Percentiles rank a stretch among this genome's conserved stretches.
phyloP scores from a whole-genome alignment of 2,329 filamentous ascomycete species.

The Trichoderma polysporum region DNA sequence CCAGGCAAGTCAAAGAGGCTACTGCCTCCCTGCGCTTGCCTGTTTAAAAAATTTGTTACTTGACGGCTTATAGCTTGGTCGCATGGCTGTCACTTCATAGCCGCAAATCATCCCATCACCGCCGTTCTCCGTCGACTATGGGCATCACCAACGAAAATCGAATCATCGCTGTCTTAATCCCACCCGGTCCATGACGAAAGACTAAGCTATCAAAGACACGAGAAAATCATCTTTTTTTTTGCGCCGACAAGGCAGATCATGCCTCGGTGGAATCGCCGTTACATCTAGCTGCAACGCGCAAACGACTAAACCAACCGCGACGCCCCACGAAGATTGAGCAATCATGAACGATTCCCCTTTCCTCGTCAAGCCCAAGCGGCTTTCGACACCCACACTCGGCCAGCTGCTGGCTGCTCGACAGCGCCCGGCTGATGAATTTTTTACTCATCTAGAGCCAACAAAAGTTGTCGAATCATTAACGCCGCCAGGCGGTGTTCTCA shows the following conservation, averaged over 20 bases:
- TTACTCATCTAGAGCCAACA: conserved; percentile 60
- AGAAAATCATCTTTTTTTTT: not conserved
- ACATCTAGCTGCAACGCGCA: conserved; percentile 12
- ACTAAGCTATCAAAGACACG: not conserved
- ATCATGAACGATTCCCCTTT: conserved; percentile 38
- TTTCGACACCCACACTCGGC: conserved; percentile 29
- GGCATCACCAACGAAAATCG: conserved; percentile 26
- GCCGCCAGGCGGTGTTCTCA: conserved; percentile 51
- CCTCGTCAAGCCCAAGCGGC: conserved; percentile 36
- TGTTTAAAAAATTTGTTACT: not conserved
- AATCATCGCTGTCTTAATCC: conserved; percentile 21
- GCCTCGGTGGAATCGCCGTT: conserved; percentile 11
- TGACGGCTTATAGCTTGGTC: conserved; percentile 17
- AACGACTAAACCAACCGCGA: conserved; percentile 14
- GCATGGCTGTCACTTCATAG: conserved; percentile 19
- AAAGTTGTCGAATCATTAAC: conserved; percentile 61
- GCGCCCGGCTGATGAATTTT: conserved; percentile 55
- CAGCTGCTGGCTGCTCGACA: conserved; percentile 47
- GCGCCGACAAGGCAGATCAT: conserved; percentile 17
- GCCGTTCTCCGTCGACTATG: conserved; percentile 27
- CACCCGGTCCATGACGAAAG: conserved; percentile 23
- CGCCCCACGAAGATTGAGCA: conserved; percentile 37
- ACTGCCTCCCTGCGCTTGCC: conserved; percentile 17
- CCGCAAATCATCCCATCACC: conserved; percentile 13
- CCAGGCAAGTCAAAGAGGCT: conserved; percentile 13